A percentile compares a stretch with the other conserved stretches of the same genome.
Evolutionary conservation across 208 protist genomes (phyloP).

Genomic region (Kentomonas sorsogonicus): DNA sequence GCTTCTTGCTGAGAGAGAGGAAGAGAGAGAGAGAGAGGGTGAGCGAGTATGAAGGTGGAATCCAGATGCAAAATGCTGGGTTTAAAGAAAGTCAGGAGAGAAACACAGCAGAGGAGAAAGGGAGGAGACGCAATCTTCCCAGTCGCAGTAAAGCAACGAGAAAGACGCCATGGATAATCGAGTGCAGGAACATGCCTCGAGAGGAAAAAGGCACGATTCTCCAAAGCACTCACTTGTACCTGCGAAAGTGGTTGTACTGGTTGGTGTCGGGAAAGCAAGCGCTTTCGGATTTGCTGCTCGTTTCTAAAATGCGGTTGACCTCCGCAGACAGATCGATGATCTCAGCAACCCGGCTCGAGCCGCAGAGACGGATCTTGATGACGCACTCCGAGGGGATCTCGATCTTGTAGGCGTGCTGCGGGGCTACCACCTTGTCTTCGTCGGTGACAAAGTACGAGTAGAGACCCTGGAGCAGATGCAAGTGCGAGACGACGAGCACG

Average conservation of each 20-base stretch:
- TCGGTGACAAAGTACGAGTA: slow-evolving; percentile 87
- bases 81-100: not conserved
- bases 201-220: too few relatives aligned
- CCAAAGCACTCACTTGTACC: too few relatives aligned
- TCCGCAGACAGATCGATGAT: slow-evolving; percentile 48
- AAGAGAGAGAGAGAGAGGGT: not conserved
- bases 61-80: not conserved
- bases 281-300: not conserved
- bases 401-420: slow-evolving; percentile 75
- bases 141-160: too few relatives aligned
- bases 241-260: too few relatives aligned
- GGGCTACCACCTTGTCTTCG: slow-evolving; percentile 51
- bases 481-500: slow-evolving; percentile 78
- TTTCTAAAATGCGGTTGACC: slow-evolving; percentile 40
- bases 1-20: too few relatives aligned
- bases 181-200: too few relatives aligned
- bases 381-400: slow-evolving; percentile 75
- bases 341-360: slow-evolving; percentile 60
- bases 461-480: slow-evolving; percentile 74
- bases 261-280: not conserved
- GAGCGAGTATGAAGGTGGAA: not conserved
- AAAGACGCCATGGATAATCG: too few relatives aligned
- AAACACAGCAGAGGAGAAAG: not conserved
- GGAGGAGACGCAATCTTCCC: too few relatives aligned
- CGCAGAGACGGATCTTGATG: slow-evolving; percentile 66